Conservation (phyloP, 176 grass and related monocot species). For the Eleusine indica region DNA sequence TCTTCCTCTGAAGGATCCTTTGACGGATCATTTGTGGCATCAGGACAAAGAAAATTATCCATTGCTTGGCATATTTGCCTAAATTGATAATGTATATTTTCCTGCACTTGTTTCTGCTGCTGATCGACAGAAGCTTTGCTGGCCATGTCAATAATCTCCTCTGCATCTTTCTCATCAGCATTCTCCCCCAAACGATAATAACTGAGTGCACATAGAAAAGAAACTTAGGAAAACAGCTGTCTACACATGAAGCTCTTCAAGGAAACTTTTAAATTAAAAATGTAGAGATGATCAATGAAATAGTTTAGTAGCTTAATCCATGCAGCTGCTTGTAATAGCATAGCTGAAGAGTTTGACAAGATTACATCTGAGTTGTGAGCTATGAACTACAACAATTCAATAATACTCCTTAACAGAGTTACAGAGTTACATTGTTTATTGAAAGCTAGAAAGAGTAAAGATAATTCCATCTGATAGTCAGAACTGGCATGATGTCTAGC, state of each 20-base stretch:
- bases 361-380: not conserved
- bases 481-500: not conserved
- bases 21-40: constrained; percentile 24
- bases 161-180: constrained; percentile 76
- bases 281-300: not conserved
- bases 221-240: not conserved
- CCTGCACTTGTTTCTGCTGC: constrained; percentile 84
- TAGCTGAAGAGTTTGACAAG: not conserved
- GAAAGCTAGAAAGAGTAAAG: not conserved
- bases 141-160: constrained; percentile 88
- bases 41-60: constrained; percentile 71
- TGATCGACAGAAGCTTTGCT: constrained; percentile 78
- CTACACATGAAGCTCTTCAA: not conserved
- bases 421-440: not conserved
- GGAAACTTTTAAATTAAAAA: constrained; percentile 7
- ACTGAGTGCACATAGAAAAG: constrained; percentile 47
- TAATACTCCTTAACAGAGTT: not conserved
- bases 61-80: constrained; percentile 59
- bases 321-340: not conserved
- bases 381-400: constrained; percentile 23
- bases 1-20: constrained; percentile 39
- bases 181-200: constrained; percentile 79
- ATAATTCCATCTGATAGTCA: constrained; percentile 16
- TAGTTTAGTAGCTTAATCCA: not conserved
- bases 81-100: constrained; percentile 87